Evolutionary conservation across 176 grass and related monocot species (phyloP), one percentile per base, ranked within the genome.

Genomic region (Carex kokanica): DNA sequence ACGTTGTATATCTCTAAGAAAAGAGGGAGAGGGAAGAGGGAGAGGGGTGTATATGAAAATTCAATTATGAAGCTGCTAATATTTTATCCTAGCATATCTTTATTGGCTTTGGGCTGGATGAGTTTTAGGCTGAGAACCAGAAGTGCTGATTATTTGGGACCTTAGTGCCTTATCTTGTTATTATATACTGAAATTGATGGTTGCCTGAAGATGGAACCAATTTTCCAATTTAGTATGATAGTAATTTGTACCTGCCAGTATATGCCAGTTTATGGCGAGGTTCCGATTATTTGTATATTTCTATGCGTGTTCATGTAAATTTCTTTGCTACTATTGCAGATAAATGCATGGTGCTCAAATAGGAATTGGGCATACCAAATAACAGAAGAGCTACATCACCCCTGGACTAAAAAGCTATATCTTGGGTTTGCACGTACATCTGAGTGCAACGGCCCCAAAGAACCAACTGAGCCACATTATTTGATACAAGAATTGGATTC

Each of bases 391-490:
- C 82, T 96, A 85, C 87, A 96, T 75, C 88, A 99, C 86, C 97
- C 97, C 53, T 99, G 89, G 91, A 90, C 85, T 49, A 99, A 93
- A 85, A 99, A 99, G 70, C 87, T 96, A 83, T 86, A 96, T 90
- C 70, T 99, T 83, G 97, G 97, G 79, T 96, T 96, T 93, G 87
- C 97, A 86, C 88, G 91, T 29, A 96, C 88, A 63, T 99, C 97
- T 75, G 88, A 94, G 55, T 99, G 95, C 83, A 99, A 99, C 84
- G 97, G 97, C 79, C 97, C 97, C 66, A 87, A 91, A 81, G 71
- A 80, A 78, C 97, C 93, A 51, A 81, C 84, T 74, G 59, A 68
- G 79, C 86, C 67, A 65, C 91, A 96, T 92, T 87, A 92, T 85
- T 82, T 99, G 70, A 96, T 99, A 47, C 81, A 99, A 81, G 93